Base-by-base conservation (phyloP, 768 basidiomycete genomes). In the Kwoniella newhampshirensis region DNA sequence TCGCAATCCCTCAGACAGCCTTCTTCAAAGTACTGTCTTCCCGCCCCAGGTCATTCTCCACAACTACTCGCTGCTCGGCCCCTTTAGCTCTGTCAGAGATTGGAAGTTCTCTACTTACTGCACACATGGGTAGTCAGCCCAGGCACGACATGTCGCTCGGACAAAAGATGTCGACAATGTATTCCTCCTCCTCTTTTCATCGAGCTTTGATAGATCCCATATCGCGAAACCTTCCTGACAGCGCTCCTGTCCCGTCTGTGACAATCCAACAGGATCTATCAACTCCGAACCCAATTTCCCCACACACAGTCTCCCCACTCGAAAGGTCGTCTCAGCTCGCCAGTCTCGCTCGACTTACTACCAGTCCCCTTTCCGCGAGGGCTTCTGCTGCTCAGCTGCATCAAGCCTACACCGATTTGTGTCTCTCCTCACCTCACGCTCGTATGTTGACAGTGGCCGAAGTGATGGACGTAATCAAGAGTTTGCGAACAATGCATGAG, bases 1-100 rank as follows among this genome's bases (percentile, higher is more conserved):
- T 97, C 48, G 68, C 75, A 59, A 83, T 99, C 39, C 92, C 93
- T 27, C 91, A 96, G 68, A 91, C 93, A 69, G 94, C 93, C 1
- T 98, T 99, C 82, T 96, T 88, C 76, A 84, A 89, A 60, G 86
- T 97, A 51, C 80, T 98, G 59, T 84, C 74, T 44, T 72, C 60
- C 39, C 63, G 70, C 28, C 65, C 56, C 41, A 23, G 55, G 27
- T 44, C 54, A 1, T 48, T 62, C 42, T 57, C 55, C 36, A 53
- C 60, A 2, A 43, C 56, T 9, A 42, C 56, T 4, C 6, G 48
- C 23, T 4, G 21, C 13, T 6, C 13, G 32, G 7, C 13, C 13
- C 26, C 26, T 3, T 23, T 21, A 0, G 21, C 51, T 7, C 32
- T 48, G 9, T 25, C 41, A n/a, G 12, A 23, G 0, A 27, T n/a